Base-by-base conservation (phyloP, 2,329 filamentous ascomycete genomes). In the Diaporthe citrichinensis region DNA sequence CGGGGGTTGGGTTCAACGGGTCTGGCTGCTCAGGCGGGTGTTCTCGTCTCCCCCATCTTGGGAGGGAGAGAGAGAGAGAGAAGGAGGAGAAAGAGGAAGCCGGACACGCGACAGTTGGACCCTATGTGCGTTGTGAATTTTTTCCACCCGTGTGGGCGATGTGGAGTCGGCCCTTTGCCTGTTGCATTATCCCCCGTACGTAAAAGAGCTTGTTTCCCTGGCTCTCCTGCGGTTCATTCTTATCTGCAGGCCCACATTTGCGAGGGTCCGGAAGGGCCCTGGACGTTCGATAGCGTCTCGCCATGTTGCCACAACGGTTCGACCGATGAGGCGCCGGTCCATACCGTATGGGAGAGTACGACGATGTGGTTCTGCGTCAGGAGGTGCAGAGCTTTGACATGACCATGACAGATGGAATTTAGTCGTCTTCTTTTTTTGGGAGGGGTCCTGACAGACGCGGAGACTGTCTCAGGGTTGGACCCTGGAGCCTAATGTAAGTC, bases 61-160 rank as follows among this genome's bases (percentile, higher is more conserved):
- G 36, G 71, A 55, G 58, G 12, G 71, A 25, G 57, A 62, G 53
- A 36, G 28, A 61, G 46, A 53, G 25, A 25, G 31, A 51, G 28
- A 51, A 62, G 44, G 36, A 55, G 44, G 14, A 44, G 49, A 65
- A 41, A 25, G 36, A 57, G 58, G 44, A 57, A 39, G 55, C 36
- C 34, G 31, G 31, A 55, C 65, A 69, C 65, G 65, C 65, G 49
- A 69, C 46, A 69, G 34, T 55, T 59, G 23, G 46, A 55, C 49
- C 58, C 71, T 34, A 55, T 62, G 46, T 65, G 25, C 34, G 20
- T 73, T 65, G 36, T 65, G 61, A 73, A 65, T 73, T 73, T 73
- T 73, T 44, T 34, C 20, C 59, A 34, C 57, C 39, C 34, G 25
- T 31, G 71, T 73, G 71, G 58, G 58, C 65, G 49, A 41, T 69